phyloP scores from a whole-genome alignment of 495 filamentous ascomycete species.

The Evansstolkia leycettana region DNA sequence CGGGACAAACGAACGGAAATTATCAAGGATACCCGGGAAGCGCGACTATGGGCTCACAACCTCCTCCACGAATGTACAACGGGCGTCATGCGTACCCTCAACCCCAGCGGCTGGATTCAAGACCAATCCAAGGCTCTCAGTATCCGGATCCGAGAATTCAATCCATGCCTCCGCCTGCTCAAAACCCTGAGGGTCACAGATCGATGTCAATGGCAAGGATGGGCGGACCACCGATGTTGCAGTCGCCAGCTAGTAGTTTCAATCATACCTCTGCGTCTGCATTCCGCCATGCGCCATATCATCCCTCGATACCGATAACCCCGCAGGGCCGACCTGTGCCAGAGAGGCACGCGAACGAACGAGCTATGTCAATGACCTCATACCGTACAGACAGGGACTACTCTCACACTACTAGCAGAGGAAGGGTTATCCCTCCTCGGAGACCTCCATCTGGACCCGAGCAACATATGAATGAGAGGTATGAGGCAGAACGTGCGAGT shows the following conservation, averaged over 20 bases:
- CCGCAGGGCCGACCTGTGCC: slow-evolving; percentile 86
- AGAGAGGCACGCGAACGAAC: slow-evolving; percentile 71
- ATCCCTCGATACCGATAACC: slow-evolving; percentile 52
- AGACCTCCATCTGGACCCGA: slow-evolving; percentile 43
- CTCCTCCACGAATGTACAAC: slow-evolving; percentile 49
- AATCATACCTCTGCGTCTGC: slow-evolving; percentile 55
- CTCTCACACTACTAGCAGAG: slow-evolving; percentile 73
- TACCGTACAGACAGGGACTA: slow-evolving; percentile 69
- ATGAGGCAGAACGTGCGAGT: slow-evolving; percentile 14
- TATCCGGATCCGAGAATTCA: slow-evolving; percentile 37
- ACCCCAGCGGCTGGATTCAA: slow-evolving; percentile 59
- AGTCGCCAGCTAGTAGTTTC: slow-evolving; percentile 52
- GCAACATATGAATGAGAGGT: slow-evolving; percentile 7
- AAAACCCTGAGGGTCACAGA: slow-evolving; percentile 75
- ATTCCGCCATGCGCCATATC: slow-evolving; percentile 66
- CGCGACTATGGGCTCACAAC: slow-evolving; percentile 45
- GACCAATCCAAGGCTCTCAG: slow-evolving; percentile 47
- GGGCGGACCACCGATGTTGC: slow-evolving; percentile 51
- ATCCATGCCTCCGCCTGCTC: slow-evolving; percentile 47
- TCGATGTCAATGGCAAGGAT: slow-evolving; percentile 83
- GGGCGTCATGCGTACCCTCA: slow-evolving; percentile 50
- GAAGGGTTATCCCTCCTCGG: slow-evolving; percentile 68
- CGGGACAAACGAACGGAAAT: slow-evolving; percentile 24
- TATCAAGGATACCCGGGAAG: slow-evolving; percentile 36
- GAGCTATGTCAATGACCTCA: slow-evolving; percentile 89